Conservation (phyloP, 1,284 basidiomycete species). For the Sutorius eximius region DNA sequence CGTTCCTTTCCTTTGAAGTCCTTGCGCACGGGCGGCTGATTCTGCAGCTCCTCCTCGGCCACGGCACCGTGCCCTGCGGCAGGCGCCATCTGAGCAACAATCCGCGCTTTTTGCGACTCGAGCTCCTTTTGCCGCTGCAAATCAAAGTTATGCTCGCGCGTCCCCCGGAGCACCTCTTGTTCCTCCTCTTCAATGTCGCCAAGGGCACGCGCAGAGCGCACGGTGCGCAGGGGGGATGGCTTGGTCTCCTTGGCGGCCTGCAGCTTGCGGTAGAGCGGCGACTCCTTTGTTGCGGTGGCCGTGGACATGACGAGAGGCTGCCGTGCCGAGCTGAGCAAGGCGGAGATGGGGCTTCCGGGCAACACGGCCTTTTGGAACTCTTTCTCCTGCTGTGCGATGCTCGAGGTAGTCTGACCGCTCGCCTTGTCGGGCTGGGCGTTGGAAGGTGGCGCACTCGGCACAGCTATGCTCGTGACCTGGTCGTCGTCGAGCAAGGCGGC, state of each 20-base stretch:
- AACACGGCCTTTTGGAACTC: conserved; percentile 96
- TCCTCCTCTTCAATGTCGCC: conserved; percentile 55
- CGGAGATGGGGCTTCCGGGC: conserved; percentile 92
- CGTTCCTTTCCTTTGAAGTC: conserved; percentile 35
- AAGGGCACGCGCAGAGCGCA: conserved; percentile 39
- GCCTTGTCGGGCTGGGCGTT: conserved; percentile 26
- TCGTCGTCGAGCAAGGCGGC: conserved; percentile 63
- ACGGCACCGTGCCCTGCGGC: conserved; percentile 36
- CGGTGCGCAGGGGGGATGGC: conserved; percentile 38
- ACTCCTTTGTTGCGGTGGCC: conserved; percentile 47
- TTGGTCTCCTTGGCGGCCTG: conserved; percentile 44
- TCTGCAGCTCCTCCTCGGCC: conserved; percentile 45
- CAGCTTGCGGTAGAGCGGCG: conserved; percentile 57
- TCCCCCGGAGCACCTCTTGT: conserved; percentile 34
- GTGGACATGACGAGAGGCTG: conserved; percentile 81
- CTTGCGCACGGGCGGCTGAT: conserved; percentile 39
- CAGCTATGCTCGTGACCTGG: conserved; percentile 43
- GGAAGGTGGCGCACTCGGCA: conserved; percentile 33
- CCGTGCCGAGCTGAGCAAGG: conserved; percentile 83
- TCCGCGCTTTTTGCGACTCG: conserved; percentile 83
- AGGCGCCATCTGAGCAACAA: conserved; percentile 89
- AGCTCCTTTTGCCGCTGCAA: conserved; percentile 67
- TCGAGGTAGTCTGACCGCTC: conserved; percentile 50
- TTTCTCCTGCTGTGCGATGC: conserved; percentile 85
- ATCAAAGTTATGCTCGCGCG: conserved; percentile 47